Percentiles rank a stretch among this genome's conserved stretches.
phyloP scores from a whole-genome alignment of 371 early-diverging fungal species.

The Polyrhizophydium stewartii region DNA sequence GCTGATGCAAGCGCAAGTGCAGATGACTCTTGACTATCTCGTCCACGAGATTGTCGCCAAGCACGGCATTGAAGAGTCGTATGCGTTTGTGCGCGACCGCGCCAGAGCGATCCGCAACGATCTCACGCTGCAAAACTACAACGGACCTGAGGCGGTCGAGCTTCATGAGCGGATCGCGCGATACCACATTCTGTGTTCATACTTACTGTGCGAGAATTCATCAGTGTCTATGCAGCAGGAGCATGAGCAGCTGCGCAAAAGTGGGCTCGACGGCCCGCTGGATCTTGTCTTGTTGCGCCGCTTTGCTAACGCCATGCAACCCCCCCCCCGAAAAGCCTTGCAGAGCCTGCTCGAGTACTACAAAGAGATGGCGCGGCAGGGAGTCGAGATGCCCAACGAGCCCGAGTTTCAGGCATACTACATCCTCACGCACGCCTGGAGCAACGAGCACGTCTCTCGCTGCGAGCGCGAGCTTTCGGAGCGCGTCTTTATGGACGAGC shows the following conservation, averaged over 20 bases:
- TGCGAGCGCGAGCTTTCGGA: constrained; percentile 29
- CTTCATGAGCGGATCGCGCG: constrained; percentile 84
- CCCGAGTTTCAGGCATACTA: constrained; percentile 87
- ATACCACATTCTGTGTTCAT: constrained; percentile 78
- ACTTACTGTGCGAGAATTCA: constrained; percentile 62
- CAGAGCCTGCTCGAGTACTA: constrained; percentile 80
- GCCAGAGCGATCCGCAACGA: constrained; percentile 85
- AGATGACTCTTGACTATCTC: constrained; percentile 77
- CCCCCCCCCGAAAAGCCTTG: too few relatives aligned
- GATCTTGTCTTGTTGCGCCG: too few relatives aligned
- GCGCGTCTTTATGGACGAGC: constrained; percentile 14
- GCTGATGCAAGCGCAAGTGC: neutral
- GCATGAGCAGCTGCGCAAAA: constrained; percentile 82
- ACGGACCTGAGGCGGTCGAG: constrained; percentile 60
- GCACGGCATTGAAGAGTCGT: constrained; percentile 55
- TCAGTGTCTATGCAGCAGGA: constrained; percentile 78
- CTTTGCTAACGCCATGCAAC: neutral
- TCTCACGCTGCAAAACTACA: constrained; percentile 78
- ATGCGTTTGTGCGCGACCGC: constrained; percentile 86
- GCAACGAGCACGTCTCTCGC: constrained; percentile 54
- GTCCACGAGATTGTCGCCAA: constrained; percentile 54
- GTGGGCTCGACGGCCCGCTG: constrained; percentile 26
- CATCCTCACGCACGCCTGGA: constrained; percentile 66
- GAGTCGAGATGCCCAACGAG: constrained; percentile 64
- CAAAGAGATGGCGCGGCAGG: constrained; percentile 60